These are phyloP conservation scores for Medicago ruthenica DNA, from an alignment of 306 rosid genomes.

Conservation along the genomic window DNA sequence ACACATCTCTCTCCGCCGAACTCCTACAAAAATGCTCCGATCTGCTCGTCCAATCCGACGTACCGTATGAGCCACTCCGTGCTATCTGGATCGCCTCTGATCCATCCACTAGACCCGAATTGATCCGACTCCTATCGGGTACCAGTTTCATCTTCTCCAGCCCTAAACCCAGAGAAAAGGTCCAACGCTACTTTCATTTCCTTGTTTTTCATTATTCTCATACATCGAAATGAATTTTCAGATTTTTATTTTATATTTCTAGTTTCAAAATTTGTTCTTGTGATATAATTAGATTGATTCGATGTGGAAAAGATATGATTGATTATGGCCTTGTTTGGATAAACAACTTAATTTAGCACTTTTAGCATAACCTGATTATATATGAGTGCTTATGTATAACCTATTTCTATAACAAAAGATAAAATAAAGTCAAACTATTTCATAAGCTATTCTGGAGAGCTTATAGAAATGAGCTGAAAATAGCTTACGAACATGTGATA, in stretches of 20 bases:
- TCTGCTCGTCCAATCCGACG: constrained; percentile 50
- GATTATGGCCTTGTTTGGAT: not conserved
- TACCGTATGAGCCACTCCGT: constrained; percentile 64
- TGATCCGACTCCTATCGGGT: constrained; percentile 60
- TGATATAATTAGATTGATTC: not conserved
- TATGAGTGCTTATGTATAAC: no score
- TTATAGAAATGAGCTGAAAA: no score
- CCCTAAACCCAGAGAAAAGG: constrained; percentile 90
- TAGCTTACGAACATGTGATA: no score
- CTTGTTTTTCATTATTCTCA: not conserved
- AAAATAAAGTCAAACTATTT: no score
- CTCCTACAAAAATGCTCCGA: constrained; percentile 65
- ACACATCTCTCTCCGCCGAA: constrained; percentile 56
- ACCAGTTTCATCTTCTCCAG: constrained; percentile 60
- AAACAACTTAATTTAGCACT: no score
- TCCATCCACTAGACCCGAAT: constrained; percentile 53
- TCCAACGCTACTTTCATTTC: constrained; percentile 27
- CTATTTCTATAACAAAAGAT: no score
- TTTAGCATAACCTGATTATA: no score
- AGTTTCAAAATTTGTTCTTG: constrained; percentile 1
- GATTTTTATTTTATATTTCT: not conserved
- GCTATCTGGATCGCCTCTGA: constrained; percentile 63
- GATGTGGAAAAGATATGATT: not conserved
- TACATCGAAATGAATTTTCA: constrained; percentile 1
- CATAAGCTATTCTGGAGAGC: no score